Conservation (phyloP, 495 filamentous ascomycete species). For the Aspergillus bridgeri region DNA sequence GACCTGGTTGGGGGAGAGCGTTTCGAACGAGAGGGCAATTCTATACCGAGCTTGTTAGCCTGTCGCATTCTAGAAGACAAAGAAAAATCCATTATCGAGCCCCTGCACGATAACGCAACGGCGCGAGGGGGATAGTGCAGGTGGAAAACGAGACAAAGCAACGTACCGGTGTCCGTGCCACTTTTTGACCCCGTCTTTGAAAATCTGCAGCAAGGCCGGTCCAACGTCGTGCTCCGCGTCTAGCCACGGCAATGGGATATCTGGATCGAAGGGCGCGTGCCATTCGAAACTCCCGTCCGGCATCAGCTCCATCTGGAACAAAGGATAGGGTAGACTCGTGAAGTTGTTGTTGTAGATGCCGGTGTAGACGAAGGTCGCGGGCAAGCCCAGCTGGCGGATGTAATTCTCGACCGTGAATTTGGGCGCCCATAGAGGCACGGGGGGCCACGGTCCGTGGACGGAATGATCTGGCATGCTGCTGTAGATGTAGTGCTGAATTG, state of each 20-base stretch:
- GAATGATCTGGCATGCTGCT: constrained; percentile 96
- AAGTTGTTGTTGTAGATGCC: constrained; percentile 99
- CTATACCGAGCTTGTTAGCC: constrained; percentile 38
- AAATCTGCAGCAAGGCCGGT: constrained; percentile 88
- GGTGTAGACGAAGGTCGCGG: constrained; percentile 89
- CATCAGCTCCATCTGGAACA: constrained; percentile 89
- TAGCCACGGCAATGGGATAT: constrained; percentile 88
- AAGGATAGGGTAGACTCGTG: constrained; percentile 84
- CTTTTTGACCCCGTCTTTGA: constrained; percentile 85
- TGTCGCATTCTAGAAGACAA: neutral
- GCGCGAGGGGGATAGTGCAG: neutral
- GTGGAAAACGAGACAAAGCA: constrained; percentile 12
- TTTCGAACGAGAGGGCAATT: constrained; percentile 88
- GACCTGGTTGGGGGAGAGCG: constrained; percentile 77
- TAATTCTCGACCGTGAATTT: constrained; percentile 93
- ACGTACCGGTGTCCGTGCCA: constrained; percentile 79
- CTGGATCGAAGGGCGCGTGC: constrained; percentile 89
- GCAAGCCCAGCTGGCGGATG: constrained; percentile 74
- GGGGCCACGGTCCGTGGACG: constrained; percentile 70
- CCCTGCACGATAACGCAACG: neutral
- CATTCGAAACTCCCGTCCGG: constrained; percentile 83
- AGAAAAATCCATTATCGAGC: neutral
- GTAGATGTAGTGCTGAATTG: constrained; percentile 87
- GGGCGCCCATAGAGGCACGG: constrained; percentile 82
- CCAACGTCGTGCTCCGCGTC: constrained; percentile 97